Conservation (phyloP, 805 yeast species). For the Candida quercuum region DNA sequence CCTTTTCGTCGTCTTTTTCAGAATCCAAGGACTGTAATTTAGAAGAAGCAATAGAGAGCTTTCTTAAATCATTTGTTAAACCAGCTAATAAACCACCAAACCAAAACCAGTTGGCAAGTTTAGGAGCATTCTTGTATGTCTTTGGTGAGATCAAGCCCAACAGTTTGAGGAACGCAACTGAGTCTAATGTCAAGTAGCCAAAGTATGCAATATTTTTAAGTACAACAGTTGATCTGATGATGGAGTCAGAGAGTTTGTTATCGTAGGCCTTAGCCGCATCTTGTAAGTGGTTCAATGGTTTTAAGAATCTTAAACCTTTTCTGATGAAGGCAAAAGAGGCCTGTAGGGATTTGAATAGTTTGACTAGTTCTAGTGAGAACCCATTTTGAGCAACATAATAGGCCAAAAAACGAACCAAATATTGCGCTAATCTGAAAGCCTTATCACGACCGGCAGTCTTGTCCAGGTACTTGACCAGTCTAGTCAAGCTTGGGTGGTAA, state of each 20-base stretch:
- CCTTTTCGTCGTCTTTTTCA: slow-evolving; percentile 34
- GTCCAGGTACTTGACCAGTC: slow-evolving; percentile 59
- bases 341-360: slow-evolving; percentile 51
- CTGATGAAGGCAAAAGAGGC: slow-evolving; percentile 63
- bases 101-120: slow-evolving; percentile 72
- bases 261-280: slow-evolving; percentile 63
- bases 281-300: slow-evolving; percentile 69
- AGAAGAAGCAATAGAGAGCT: slow-evolving; percentile 37
- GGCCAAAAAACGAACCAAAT: slow-evolving; percentile 68
- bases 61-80: slow-evolving; percentile 52
- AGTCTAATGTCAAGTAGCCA: slow-evolving; percentile 59
- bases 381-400: slow-evolving; percentile 57
- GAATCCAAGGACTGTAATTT: slow-evolving; percentile 15
- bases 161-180: slow-evolving; percentile 50
- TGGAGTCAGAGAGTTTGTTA: slow-evolving; percentile 63
- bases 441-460: slow-evolving; percentile 76
- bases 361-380: slow-evolving; percentile 39
- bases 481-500: slow-evolving; percentile 68
- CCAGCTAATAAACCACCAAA: slow-evolving; percentile 63
- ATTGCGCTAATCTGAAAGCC: slow-evolving; percentile 71
- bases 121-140: slow-evolving; percentile 45
- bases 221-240: slow-evolving; percentile 45
- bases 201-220: slow-evolving; percentile 57
- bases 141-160: slow-evolving; percentile 48
- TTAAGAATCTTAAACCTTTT: slow-evolving; percentile 78